Evolutionary conservation across 2,329 filamentous ascomycete genomes (phyloP).

Genomic region (Epichloe typhina): DNA sequence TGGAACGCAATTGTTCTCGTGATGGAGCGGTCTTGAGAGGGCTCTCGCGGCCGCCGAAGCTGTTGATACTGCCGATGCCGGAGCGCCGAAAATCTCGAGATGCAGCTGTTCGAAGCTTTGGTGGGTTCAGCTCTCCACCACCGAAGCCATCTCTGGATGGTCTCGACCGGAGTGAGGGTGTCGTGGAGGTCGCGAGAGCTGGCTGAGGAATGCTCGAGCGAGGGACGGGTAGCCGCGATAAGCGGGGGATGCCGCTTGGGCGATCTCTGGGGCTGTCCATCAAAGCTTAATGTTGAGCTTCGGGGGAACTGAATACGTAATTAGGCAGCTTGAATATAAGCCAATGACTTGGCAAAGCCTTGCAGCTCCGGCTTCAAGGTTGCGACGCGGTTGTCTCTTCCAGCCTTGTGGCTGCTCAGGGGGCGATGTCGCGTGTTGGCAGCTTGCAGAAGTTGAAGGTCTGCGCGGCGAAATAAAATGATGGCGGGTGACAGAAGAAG

Average conservation of each 20-base stretch:
- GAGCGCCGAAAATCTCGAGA: conserved; percentile 26
- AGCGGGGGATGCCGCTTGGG: conserved; percentile 21
- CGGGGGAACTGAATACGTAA: neutral
- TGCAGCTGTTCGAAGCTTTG: conserved; percentile 26
- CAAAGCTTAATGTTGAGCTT: neutral
- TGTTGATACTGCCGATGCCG: conserved; percentile 10
- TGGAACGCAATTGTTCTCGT: conserved; percentile 11
- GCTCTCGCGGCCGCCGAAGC: conserved; percentile 8
- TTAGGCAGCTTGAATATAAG: neutral
- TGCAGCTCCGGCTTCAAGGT: neutral
- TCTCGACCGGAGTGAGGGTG: conserved; percentile 4
- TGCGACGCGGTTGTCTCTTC: neutral
- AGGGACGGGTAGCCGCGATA: conserved; percentile 26
- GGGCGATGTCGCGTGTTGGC: neutral
- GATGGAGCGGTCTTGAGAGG: conserved; percentile 9
- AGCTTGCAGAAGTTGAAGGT: neutral
- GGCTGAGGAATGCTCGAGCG: conserved; percentile 21
- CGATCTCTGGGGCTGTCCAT: conserved; percentile 25
- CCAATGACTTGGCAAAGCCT: neutral
- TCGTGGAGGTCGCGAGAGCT: conserved; percentile 13
- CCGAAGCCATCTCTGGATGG: conserved; percentile 5
- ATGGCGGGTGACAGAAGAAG: too few relatives aligned
- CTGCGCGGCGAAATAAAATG: neutral
- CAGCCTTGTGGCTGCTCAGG: neutral
- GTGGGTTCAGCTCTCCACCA: conserved; percentile 22